A percentile compares a stretch with the other conserved stretches of the same genome.
Conservation (phyloP, 495 filamentous ascomycete genomes). For the Podospora conica region DNA sequence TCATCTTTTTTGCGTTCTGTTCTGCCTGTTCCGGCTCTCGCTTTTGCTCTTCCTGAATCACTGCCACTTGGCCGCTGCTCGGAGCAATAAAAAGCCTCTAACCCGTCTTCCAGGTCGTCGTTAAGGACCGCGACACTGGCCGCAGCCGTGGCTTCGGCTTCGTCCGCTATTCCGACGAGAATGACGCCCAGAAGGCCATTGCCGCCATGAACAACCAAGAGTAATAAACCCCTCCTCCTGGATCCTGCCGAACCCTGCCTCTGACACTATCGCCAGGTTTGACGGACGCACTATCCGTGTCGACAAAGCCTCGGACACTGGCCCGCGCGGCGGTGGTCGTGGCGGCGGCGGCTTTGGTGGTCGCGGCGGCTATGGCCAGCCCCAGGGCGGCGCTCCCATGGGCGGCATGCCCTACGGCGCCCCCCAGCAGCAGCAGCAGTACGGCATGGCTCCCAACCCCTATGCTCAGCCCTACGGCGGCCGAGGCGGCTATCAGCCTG, state of each 20-base stretch:
- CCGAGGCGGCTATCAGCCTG: constrained; percentile 23
- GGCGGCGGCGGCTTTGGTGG: constrained; percentile 29
- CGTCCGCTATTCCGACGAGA: constrained; percentile 74
- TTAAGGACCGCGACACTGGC: constrained; percentile 93
- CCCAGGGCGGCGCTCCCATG: constrained; percentile 26
- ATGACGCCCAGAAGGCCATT: constrained; percentile 81
- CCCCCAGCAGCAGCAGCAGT: constrained; percentile 25
- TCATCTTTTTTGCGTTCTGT: constrained; percentile 12
- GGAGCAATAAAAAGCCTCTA: constrained; percentile 15
- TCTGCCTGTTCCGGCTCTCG: not conserved
- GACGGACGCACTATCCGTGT: constrained; percentile 95
- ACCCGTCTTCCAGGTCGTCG: constrained; percentile 63
- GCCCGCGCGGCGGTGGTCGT: constrained; percentile 48
- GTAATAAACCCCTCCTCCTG: constrained; percentile 45
- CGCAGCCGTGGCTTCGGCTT: constrained; percentile 98
- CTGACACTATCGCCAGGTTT: constrained; percentile 55
- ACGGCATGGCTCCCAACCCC: constrained; percentile 22
- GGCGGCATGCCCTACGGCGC: constrained; percentile 30
- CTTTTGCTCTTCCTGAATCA: not conserved
- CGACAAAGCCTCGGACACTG: constrained; percentile 86
- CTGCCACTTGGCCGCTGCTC: not conserved
- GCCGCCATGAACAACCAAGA: constrained; percentile 86
- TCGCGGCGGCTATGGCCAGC: constrained; percentile 30
- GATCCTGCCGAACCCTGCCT: not conserved
- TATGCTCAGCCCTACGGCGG: constrained; percentile 27